Percentiles rank a stretch among this genome's conserved stretches.
These are phyloP conservation scores for Omphalotus olearius DNA, from an alignment of 1,284 basidiomycete species.

Conservation along the genomic window DNA sequence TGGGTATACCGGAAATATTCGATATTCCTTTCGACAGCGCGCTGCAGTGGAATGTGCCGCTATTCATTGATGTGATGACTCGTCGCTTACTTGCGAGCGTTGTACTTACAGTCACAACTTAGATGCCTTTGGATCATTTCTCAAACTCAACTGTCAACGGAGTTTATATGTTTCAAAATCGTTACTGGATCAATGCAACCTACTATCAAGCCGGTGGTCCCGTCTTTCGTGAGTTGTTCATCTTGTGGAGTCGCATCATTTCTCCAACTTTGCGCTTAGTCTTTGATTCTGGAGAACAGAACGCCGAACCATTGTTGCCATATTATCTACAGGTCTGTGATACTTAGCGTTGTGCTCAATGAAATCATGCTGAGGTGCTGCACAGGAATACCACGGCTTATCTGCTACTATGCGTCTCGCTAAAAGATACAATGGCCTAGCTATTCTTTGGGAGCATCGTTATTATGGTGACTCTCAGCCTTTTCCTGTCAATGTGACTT, in stretches of 20 bases:
- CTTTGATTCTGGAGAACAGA: constrained; percentile 48
- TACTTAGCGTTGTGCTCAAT: background rate
- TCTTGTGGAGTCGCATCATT: background rate
- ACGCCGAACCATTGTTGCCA: constrained; percentile 42
- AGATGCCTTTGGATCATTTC: constrained; percentile 44
- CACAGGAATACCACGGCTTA: constrained; percentile 45
- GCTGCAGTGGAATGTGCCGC: background rate
- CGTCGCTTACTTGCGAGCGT: background rate
- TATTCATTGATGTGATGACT: constrained; percentile 6
- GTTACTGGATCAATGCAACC: constrained; percentile 52
- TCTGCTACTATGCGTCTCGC: constrained; percentile 46
- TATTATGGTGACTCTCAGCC: constrained; percentile 54
- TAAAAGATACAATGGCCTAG: constrained; percentile 40
- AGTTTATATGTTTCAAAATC: constrained; percentile 35
- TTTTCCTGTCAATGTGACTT: constrained; percentile 41
- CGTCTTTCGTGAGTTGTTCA: constrained; percentile 32
- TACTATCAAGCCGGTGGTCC: constrained; percentile 51
- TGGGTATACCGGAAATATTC: background rate
- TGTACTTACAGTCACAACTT: background rate
- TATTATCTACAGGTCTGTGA: constrained; percentile 38
- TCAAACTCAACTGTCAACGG: constrained; percentile 19
- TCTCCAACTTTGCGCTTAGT: constrained; percentile 24
- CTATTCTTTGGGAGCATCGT: constrained; percentile 55
- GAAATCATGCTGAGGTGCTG: background rate
- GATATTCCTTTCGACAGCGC: background rate